Evolutionary conservation across 768 basidiomycete genomes (phyloP), one percentile per base, ranked within the genome.

Genomic region (Tricholomella constricta): DNA sequence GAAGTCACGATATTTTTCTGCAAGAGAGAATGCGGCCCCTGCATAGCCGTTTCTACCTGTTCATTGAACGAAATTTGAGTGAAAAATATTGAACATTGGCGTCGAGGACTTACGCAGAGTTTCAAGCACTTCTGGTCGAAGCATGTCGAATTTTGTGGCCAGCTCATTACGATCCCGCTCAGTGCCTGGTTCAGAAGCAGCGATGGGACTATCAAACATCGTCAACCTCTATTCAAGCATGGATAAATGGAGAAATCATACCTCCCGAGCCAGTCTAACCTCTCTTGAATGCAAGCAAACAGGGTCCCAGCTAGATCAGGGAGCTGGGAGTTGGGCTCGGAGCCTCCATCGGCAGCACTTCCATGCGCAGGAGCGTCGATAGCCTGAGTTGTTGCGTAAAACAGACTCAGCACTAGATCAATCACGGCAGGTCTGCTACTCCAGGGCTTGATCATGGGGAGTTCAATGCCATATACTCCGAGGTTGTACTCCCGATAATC

Each of bases 1-100:
- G 72, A 91, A 97, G 69, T 98, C 96, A 25, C 79, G 80, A 66
- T 95, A 94, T 52, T 86, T 77, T 60, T 96, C 93, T 2, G 94
- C 94, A 6, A 98, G 81, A 11, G 77, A 71, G 66, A 91, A 95
- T 0, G 94, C 95, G 42, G 85, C 73, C 22, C 79, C 72, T 14
- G 82, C 78, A 58, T 87, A 79, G 2, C 85, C 89, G 48, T 82
- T 81, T 20, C 77, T 73, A 9, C 91, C 92, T 94, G 56, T 45
- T 10, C 31, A 46, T 23, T 14, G 15, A 25, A 31, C 44, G 14
- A 43, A 57, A 29, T 49, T 47, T 26, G 51, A 34, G 50, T 19
- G 29, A 8, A 32, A 12, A n/a, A n/a, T 38, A 25, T 20, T 11
- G 12, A 17, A 51, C 34, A 6, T 41, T 14, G 14, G 26, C 15